Conservation (phyloP, 805 yeast species). For the Isabelozyma gotoi region DNA sequence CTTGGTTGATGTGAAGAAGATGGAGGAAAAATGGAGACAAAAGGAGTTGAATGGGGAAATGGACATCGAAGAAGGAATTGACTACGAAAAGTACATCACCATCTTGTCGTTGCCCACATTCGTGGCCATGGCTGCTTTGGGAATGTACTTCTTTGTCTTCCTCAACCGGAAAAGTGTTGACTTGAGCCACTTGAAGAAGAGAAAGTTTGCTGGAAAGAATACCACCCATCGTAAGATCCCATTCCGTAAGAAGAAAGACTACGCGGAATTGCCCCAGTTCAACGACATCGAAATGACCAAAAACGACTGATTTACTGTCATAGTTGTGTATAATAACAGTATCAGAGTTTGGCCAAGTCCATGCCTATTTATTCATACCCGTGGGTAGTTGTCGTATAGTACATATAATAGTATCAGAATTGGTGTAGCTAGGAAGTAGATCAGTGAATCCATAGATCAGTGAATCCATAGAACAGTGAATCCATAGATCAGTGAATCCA, state of each 20-base stretch:
- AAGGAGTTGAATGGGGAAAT: slow-evolving; percentile 22
- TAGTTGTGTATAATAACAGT: no score
- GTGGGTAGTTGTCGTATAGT: no score
- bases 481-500: no score
- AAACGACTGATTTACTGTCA: slow-evolving; percentile 7
- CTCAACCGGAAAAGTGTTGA: slow-evolving; percentile 48
- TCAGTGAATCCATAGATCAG: no score
- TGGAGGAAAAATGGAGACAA: slow-evolving; percentile 29
- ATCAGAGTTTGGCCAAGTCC: no score
- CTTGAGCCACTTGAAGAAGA: slow-evolving; percentile 36
- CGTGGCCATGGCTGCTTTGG: slow-evolving; percentile 57
- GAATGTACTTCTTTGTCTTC: slow-evolving; percentile 64
- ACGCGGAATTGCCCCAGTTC: slow-evolving; percentile 35
- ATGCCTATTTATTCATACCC: no score
- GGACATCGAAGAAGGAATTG: slow-evolving; percentile 45
- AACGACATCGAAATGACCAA: slow-evolving; percentile 18
- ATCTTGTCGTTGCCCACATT: slow-evolving; percentile 68
- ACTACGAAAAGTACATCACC: slow-evolving; percentile 58
- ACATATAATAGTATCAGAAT: no score
- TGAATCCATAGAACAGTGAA: no score
- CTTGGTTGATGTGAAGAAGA: slow-evolving; percentile 39
- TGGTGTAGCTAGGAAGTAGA: no score
- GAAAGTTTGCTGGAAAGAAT: slow-evolving; percentile 24
- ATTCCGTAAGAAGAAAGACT: slow-evolving; percentile 19
- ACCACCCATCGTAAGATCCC: slow-evolving; percentile 31